phyloP scores from a whole-genome alignment of 768 basidiomycete genomes.

The Leccinum boreale region DNA sequence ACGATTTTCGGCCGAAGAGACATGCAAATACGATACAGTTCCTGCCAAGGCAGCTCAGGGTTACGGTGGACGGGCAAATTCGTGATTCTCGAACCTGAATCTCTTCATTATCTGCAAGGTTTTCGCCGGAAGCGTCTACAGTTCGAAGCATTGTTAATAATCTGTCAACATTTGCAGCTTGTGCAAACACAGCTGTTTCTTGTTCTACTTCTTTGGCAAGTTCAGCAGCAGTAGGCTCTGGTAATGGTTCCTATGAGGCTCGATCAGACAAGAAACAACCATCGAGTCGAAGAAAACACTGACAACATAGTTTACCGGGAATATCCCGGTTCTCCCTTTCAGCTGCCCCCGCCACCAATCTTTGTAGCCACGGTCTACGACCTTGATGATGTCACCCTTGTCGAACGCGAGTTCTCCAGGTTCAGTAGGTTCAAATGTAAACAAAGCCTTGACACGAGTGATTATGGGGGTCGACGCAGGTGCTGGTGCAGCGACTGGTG shows the following conservation, averaged over 20 bases:
- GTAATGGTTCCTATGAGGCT: constrained; percentile 65
- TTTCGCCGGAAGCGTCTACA: constrained; percentile 74
- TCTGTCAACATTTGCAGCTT: constrained; percentile 81
- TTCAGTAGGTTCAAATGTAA: constrained; percentile 84
- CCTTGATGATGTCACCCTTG: constrained; percentile 91
- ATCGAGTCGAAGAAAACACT: constrained; percentile 26
- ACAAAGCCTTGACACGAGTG: constrained; percentile 84
- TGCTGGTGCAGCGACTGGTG: constrained; percentile 14
- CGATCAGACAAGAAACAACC: background rate
- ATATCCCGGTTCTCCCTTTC: constrained; percentile 88
- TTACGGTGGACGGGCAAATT: constrained; percentile 1
- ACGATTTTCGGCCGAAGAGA: constrained; percentile 91
- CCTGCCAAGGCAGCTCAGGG: constrained; percentile 41
- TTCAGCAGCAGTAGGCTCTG: constrained; percentile 77
- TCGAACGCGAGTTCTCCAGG: constrained; percentile 89
- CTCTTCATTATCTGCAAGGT: constrained; percentile 88
- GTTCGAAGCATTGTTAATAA: constrained; percentile 70
- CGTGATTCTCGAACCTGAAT: constrained; percentile 55
- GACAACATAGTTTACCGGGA: constrained; percentile 96
- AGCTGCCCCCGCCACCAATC: constrained; percentile 98
- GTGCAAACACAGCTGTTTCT: constrained; percentile 84
- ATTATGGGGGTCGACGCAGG: constrained; percentile 42
- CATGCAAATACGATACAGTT: constrained; percentile 89
- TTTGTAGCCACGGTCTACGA: constrained; percentile 89
- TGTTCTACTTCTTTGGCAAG: constrained; percentile 79